Base-by-base conservation (phyloP, 306 rosid species). In the Vicia faba region DNA sequence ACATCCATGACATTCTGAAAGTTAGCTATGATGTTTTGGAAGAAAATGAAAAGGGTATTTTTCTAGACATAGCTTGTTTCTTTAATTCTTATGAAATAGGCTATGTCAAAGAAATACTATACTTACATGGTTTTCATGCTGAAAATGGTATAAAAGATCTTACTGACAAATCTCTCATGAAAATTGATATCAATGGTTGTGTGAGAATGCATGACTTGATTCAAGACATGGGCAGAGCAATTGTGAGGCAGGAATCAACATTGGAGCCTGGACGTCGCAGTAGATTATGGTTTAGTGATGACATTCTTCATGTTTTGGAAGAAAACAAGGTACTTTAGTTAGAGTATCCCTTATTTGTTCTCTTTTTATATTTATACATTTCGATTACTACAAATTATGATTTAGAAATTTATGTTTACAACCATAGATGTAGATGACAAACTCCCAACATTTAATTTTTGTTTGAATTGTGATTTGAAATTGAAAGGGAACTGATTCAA, bases 1-100 rank as follows among this genome's bases (percentile, higher is more conserved):
- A 63, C 2, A 63, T 63, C 11, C 68, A 43, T 43, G 55, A 44
- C 13, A 64, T 64, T 43, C 56, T 64, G 0, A 64, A 43, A 64
- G 40, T 64, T 25, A 64, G 69, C 69, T 64, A 64, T 44, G 69
- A 64, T 44, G 55, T n/a, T 64, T 64, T 64, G 69, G 69, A 44
- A 8, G 69, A 64, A 43, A 25, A 64, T 12, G 55, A n/a, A 4
- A 25, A 43, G 40, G 55, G 55, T 25, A 8, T 64, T n/a, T 64
- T 64, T 8, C 10, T 64, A 43, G 69, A 64, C 25, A 64, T 64
- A 0, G 55, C 69, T 4, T 64, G 69, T 64, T 64, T 44, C 55
- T 64, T 64, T 23, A 64, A 64, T 38, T 64, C 55, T 43, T 64
- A 64, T 6, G 10, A 64, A 43, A 64, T 64, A 11, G 5, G 25